Base-by-base conservation (phyloP, 805 yeast species). In the Myxozyma lipomycoides region DNA sequence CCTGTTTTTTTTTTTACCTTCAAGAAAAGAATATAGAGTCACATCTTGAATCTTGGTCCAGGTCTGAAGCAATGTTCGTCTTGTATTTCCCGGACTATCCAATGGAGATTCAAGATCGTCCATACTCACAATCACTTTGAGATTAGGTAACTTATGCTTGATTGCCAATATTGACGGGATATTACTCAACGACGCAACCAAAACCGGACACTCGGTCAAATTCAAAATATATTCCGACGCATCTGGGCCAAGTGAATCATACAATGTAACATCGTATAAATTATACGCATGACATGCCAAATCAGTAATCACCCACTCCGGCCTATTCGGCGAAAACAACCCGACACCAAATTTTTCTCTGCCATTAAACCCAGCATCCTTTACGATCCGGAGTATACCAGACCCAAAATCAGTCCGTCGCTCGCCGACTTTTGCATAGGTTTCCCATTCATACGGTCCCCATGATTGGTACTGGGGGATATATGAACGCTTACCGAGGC, bases 271-370 rank as follows among this genome's bases (percentile, higher is more conserved):
- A 51, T 73, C 72, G 24, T 78, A 65, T 36, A 72, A 74, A 64
- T 74, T 75, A 68, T 78, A 82, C 4, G 79, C 73, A 40, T 73
- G 75, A 60, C 84, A 78, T 1, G 88, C 88, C 58, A 84, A 65
- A 67, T 85, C 93, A 24, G 84, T 67, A 22, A 84, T 64, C 26
- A 75, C 73, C 93, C 93, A 85, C 65, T 84, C 86, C 7, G 76
- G 70, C 44, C 81, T 71, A 64, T 84, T 83, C 12, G 75, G 72
- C 17, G 84, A 74, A 64, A 77, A 77, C 17, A 83, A 59, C 0
- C 84, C 72, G 40, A 82, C 76, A 28, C 80, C 69, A 59, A 82
- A 83, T 26, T 69, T 37, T 64, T 30, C 66, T 61, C 12, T 66
- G 71, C 19, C 61, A 59, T 52, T 69, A 68, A 22, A 56, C 55